Conservation (phyloP, 2,329 filamentous ascomycete species). For the Botryotinia globosa region DNA sequence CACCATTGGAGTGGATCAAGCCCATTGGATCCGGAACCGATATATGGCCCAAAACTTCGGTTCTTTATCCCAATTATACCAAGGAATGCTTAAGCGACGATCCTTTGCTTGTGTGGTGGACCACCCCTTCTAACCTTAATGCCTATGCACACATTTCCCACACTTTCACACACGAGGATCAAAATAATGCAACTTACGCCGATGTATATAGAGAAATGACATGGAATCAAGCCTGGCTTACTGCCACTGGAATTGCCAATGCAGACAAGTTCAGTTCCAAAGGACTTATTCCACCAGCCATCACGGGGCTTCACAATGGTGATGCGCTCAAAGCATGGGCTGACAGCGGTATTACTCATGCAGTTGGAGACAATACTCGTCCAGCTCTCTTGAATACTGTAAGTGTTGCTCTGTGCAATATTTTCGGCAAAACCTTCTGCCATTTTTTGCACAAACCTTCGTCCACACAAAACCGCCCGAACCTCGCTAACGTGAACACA, state of each 20-base stretch:
- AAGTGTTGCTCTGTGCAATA: slow-evolving; percentile 37
- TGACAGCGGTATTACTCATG: slow-evolving; percentile 57
- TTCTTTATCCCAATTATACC: slow-evolving; percentile 31
- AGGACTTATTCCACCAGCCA: slow-evolving; percentile 60
- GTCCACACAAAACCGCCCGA: neutral
- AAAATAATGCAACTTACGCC: slow-evolving; percentile 58
- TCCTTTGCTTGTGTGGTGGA: slow-evolving; percentile 53
- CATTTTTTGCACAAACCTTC: neutral
- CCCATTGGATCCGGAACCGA: slow-evolving; percentile 50
- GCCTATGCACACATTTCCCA: slow-evolving; percentile 59
- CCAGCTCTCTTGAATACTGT: slow-evolving; percentile 50
- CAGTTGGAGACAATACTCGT: slow-evolving; percentile 63
- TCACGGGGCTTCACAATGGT: slow-evolving; percentile 63
- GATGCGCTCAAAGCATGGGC: slow-evolving; percentile 58
- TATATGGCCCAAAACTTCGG: slow-evolving; percentile 45
- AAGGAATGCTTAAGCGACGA: slow-evolving; percentile 48
- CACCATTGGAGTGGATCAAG: slow-evolving; percentile 46
- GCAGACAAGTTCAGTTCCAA: slow-evolving; percentile 49
- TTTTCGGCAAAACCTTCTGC: neutral
- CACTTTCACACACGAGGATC: slow-evolving; percentile 58
- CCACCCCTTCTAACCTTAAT: slow-evolving; percentile 48
- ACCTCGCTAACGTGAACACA: slow-evolving; percentile 4
- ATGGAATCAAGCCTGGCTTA: slow-evolving; percentile 59
- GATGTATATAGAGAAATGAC: slow-evolving; percentile 56
- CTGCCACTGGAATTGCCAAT: slow-evolving; percentile 49